Base-by-base conservation (phyloP, 768 basidiomycete genomes). In the Lactifluus subvellereus region DNA sequence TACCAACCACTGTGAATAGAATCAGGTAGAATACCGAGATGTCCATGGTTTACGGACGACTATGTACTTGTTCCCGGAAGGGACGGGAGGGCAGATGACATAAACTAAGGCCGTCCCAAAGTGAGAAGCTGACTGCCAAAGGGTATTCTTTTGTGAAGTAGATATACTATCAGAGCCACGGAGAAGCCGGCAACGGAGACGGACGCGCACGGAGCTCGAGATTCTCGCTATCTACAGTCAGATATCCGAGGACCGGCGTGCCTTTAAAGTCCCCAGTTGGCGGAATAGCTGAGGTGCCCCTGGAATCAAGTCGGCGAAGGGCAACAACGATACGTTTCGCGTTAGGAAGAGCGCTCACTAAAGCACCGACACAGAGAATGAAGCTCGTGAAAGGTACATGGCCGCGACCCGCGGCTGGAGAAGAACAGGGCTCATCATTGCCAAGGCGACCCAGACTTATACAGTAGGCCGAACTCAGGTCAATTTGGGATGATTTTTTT, bases 121-220 rank as follows among this genome's bases (percentile, higher is more conserved):
- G 72, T 10, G 71, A 72, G 71, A 82, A 82, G 20, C 71, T 71
- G 20, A 54, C 59, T 6, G 78, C 80, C 11, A 83, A 74, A 11
- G 81, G 82, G 65, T 78, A 68, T 16, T 69, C 82, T 82, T 42
- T 20, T 6, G 48, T 10, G 37, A 53, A 2, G 61, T 7, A 6
- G 30, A 22, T 14, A 35, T 3, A 1, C 2, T 2, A 42, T 35
- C 48, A 35, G 20, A 27, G 10, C 30, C 10, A 27, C 9, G 11
- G 5, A 14, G 6, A 5, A 7, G n/a, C 5, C 37, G 4, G 11
- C 9, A 20, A 30, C 32, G 35, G 13, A 5, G 20, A 57, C 1
- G 10, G 27, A 27, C 20, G 71, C 82, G 60, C 63, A 85, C 85
- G 47, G 38, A 85, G 72, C 63, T 84, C 77, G 67, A 85, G 83